phyloP scores from a whole-genome alignment of 2,329 filamentous ascomycete species.

The Fonsecaea monophora region DNA sequence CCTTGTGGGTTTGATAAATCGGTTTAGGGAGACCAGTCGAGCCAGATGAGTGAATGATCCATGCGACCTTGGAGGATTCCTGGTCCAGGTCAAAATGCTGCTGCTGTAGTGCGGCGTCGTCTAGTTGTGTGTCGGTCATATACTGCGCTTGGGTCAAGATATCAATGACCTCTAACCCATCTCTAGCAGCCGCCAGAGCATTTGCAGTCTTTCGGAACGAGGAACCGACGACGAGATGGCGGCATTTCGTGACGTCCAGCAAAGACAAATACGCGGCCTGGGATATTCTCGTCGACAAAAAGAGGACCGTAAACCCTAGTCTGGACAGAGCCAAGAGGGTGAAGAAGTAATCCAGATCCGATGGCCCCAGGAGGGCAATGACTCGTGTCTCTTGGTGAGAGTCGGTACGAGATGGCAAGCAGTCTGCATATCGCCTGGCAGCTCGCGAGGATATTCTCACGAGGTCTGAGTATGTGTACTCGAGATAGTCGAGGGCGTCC shows the following conservation, averaged over 20 bases:
- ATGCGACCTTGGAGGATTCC: slow-evolving; percentile 42
- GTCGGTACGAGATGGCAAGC: slow-evolving; percentile 17
- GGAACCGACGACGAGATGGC: slow-evolving; percentile 44
- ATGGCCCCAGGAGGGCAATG: slow-evolving; percentile 31
- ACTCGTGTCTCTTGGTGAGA: slow-evolving; percentile 18
- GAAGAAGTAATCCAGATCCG: slow-evolving; percentile 33
- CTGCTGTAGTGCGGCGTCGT: slow-evolving; percentile 37
- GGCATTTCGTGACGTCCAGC: slow-evolving; percentile 50
- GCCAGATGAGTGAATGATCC: slow-evolving; percentile 58
- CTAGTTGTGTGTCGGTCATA: slow-evolving; percentile 14
- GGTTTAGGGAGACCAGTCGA: slow-evolving; percentile 58
- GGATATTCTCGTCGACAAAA: slow-evolving; percentile 62
- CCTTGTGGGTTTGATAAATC: slow-evolving; percentile 50
- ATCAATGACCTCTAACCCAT: slow-evolving; percentile 42
- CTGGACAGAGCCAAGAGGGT: slow-evolving; percentile 57
- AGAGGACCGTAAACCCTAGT: slow-evolving; percentile 62
- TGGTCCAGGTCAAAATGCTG: slow-evolving; percentile 43
- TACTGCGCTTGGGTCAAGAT: slow-evolving; percentile 36
- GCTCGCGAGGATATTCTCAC: slow-evolving; percentile 20
- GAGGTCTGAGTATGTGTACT: slow-evolving; percentile 34
- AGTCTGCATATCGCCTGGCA: slow-evolving; percentile 19
- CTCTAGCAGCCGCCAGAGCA: slow-evolving; percentile 39
- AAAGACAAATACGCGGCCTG: slow-evolving; percentile 55
- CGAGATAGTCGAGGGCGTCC: slow-evolving; percentile 30
- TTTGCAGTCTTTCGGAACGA: slow-evolving; percentile 40